Evolutionary conservation across 257 asterid species (phyloP), one percentile per base, ranked within the genome.

Genomic region (Solanum paucissectum): DNA sequence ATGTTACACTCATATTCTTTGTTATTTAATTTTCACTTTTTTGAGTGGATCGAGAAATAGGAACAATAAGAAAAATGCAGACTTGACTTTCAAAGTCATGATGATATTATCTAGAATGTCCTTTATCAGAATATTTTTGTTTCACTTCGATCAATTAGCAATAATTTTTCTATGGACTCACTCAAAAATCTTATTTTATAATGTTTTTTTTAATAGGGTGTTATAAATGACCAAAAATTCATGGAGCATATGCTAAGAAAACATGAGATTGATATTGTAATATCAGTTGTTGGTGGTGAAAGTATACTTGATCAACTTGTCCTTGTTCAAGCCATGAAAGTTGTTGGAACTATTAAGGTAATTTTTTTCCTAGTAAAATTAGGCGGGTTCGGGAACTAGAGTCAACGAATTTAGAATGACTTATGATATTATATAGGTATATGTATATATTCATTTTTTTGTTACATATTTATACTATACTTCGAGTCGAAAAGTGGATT

Each of bases 241-340:
- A 62, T 90, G 86, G 91, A 88, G 88, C 69, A 89, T 37, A 79
- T 73, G 36, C 36, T 91, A 83, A 91, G 83, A 71, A 89, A 88
- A 36, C 32, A 91, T 34, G 74, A 60, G 75, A 91, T 89, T 86
- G 92, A 91, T 32, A 72, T 72, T 60, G 90, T 91, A 49, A 91
- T 89, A 84, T 89, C 93, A 84, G 89, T 90, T 12, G 89, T 73
- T 5, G 93, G 92, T 23, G 93, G 92, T 79, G 91, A 46, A 14
- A 81, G 73, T 84, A 66, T 91, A 27, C 55, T 85, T 5, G 92
- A 91, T 27, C 92, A 91, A 85, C 82, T 88, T 52, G 6, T 71
- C 13, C 92, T 91, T 42, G 32, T 88, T 34, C 89, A 42, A 6
- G 92, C 93, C 85, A 83, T 89, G 4, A 89, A 88, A 86, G 40